Conservation (phyloP, 805 yeast genomes). For the Kodamaea restingae region DNA sequence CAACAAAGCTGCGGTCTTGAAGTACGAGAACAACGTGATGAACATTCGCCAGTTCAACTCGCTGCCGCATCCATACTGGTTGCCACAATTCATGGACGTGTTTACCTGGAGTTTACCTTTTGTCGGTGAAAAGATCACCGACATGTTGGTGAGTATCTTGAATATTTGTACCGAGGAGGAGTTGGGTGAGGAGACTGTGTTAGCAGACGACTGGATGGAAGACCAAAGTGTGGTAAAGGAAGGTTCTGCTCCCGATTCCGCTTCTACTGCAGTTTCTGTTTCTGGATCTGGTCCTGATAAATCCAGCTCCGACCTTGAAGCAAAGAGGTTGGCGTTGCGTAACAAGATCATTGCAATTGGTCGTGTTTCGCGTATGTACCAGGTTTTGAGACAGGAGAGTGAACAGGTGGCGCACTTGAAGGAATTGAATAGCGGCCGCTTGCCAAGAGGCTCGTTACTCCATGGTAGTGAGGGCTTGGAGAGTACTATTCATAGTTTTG, state of each 20-base stretch:
- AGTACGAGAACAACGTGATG: slow-evolving; percentile 88
- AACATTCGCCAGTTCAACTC: slow-evolving; percentile 91
- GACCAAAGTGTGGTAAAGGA: neutral
- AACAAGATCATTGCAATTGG: slow-evolving; percentile 95
- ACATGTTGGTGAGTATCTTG: slow-evolving; percentile 82
- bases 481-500: slow-evolving; percentile 65
- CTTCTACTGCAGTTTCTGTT: too few relatives aligned
- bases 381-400: slow-evolving; percentile 79
- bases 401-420: slow-evolving; percentile 82
- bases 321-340: slow-evolving; percentile 52
- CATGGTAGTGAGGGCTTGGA: slow-evolving; percentile 80
- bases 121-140: slow-evolving; percentile 94
- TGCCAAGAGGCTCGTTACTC: slow-evolving; percentile 83
- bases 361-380: slow-evolving; percentile 90
- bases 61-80: slow-evolving; percentile 94
- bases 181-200: slow-evolving; percentile 66
- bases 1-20: slow-evolving; percentile 91
- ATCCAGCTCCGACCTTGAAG: slow-evolving; percentile 30
- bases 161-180: slow-evolving; percentile 96
- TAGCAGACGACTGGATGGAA: slow-evolving; percentile 37
- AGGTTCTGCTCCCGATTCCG: too few relatives aligned
- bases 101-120: slow-evolving; percentile 97
- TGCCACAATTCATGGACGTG: slow-evolving; percentile 95
- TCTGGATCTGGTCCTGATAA: too few relatives aligned
- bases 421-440: slow-evolving; percentile 62